Percentiles rank a stretch among this genome's conserved stretches.
Evolutionary conservation across 345 rosid species (phyloP).

Genomic region (Brassica carinata): DNA sequence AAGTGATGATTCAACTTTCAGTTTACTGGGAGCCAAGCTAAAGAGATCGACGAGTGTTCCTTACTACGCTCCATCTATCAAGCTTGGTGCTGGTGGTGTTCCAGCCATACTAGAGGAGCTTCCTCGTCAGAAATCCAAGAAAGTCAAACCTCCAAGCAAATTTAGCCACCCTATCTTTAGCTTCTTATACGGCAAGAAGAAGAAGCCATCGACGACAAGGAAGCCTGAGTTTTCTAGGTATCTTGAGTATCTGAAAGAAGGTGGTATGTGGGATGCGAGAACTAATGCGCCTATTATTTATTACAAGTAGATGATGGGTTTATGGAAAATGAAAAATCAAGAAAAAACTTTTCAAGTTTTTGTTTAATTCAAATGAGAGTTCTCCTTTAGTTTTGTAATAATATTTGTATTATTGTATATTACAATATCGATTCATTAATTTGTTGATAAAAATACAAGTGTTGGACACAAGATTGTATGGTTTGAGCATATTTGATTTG

Average conservation of each 20-base stretch:
- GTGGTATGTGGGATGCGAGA: conserved; percentile 58
- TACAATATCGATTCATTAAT: conserved; percentile 1
- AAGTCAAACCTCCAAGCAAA: conserved; percentile 45
- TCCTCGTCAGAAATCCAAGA: conserved; percentile 40
- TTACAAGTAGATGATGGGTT: conserved; percentile 37
- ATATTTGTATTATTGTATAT: not conserved
- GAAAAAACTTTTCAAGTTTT: not conserved
- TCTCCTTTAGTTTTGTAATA: not conserved
- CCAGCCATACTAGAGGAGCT: conserved; percentile 34
- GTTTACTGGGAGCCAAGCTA: conserved; percentile 41
- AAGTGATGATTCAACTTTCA: conserved; percentile 43
- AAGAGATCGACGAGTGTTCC: conserved; percentile 42
- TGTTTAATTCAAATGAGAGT: not conserved
- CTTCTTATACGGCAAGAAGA: conserved; percentile 34
- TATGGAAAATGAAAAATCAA: not conserved
- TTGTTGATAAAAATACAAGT: not conserved
- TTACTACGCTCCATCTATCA: conserved; percentile 39
- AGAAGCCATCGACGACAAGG: conserved; percentile 38
- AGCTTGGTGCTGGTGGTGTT: conserved; percentile 33
- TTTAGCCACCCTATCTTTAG: conserved; percentile 42
- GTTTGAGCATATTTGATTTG: not conserved
- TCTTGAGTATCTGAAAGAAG: conserved; percentile 46
- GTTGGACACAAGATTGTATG: not conserved
- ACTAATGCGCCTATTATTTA: conserved; percentile 57
- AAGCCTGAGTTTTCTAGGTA: conserved; percentile 46